phyloP scores from a whole-genome alignment of 257 asterid genomes.

The Salvia miltiorrhiza region DNA sequence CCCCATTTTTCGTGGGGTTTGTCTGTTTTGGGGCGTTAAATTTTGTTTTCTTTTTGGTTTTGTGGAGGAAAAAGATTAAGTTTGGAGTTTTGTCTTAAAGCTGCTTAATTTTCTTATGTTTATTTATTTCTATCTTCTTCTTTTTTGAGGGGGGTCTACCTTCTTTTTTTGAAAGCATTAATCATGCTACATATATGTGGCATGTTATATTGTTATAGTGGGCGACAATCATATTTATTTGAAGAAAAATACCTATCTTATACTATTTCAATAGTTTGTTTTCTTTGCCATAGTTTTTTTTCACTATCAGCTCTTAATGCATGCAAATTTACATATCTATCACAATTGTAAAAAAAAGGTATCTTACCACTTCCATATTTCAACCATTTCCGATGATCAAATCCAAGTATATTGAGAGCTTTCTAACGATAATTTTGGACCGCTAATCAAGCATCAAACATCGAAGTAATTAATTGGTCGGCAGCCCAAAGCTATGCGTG shows the following conservation, averaged over 20 bases:
- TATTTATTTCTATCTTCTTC: not conserved
- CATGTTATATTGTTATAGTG: not conserved
- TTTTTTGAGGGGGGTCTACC: not conserved
- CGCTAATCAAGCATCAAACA: too few relatives aligned
- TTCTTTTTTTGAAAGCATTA: not conserved
- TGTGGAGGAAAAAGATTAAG: conserved; percentile 25
- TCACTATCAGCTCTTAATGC: too few relatives aligned
- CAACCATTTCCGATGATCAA: too few relatives aligned
- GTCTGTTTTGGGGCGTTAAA: conserved; percentile 21
- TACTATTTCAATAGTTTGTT: too few relatives aligned
- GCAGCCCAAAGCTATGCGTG: too few relatives aligned
- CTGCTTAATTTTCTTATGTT: not conserved
- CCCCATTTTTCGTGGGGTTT: conserved; percentile 31
- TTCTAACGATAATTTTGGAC: too few relatives aligned
- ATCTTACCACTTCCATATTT: too few relatives aligned
- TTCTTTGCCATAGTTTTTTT: too few relatives aligned
- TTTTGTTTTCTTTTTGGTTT: conserved; percentile 5
- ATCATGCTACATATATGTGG: not conserved
- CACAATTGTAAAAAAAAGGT: too few relatives aligned
- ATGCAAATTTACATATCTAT: too few relatives aligned
- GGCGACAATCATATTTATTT: not conserved
- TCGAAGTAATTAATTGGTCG: too few relatives aligned
- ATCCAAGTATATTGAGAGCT: too few relatives aligned
- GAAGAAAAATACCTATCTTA: not conserved
- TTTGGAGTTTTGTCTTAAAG: not conserved